These are phyloP conservation scores for Orbilia blumenaviensis DNA, from an alignment of 2,329 filamentous ascomycete species.

Conservation along the genomic window DNA sequence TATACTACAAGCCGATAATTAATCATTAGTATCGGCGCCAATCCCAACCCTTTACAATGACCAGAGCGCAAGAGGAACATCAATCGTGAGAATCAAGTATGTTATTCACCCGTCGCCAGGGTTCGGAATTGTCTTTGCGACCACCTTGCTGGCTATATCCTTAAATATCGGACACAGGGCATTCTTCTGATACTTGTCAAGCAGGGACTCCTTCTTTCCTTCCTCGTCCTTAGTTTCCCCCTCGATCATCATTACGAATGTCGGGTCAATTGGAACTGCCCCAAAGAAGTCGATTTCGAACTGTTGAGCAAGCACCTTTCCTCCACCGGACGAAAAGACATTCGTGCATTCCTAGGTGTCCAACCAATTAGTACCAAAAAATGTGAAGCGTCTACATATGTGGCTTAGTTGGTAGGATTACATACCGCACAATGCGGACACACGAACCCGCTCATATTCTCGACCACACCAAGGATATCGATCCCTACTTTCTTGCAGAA, in stretches of 20 bases:
- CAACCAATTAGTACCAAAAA: conserved; percentile 67
- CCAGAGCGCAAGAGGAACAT: no score
- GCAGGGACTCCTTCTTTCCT: conserved; percentile 64
- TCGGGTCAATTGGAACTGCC: conserved; percentile 88
- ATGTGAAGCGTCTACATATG: conserved; percentile 58
- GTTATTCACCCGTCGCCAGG: not conserved
- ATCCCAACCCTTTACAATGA: not conserved
- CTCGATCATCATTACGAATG: conserved; percentile 88
- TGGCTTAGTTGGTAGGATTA: not conserved
- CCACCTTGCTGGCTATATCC: conserved; percentile 69
- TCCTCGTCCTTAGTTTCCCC: conserved; percentile 65
- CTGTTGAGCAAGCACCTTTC: conserved; percentile 85
- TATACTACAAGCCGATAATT: no score
- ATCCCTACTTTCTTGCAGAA: conserved; percentile 88
- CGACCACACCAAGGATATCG: conserved; percentile 83
- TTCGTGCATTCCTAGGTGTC: conserved; percentile 78
- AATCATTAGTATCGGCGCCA: not conserved
- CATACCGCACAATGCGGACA: conserved; percentile 72
- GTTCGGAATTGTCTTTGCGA: conserved; percentile 58
- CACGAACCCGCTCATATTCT: conserved; percentile 97
- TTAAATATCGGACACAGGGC: conserved; percentile 75
- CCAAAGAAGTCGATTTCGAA: conserved; percentile 86
- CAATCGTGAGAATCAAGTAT: no score
- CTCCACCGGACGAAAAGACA: conserved; percentile 90
- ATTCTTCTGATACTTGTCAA: conserved; percentile 77